These are phyloP conservation scores for Juncus effusus DNA, from an alignment of 176 grass and related monocot species.

Conservation along the genomic window DNA sequence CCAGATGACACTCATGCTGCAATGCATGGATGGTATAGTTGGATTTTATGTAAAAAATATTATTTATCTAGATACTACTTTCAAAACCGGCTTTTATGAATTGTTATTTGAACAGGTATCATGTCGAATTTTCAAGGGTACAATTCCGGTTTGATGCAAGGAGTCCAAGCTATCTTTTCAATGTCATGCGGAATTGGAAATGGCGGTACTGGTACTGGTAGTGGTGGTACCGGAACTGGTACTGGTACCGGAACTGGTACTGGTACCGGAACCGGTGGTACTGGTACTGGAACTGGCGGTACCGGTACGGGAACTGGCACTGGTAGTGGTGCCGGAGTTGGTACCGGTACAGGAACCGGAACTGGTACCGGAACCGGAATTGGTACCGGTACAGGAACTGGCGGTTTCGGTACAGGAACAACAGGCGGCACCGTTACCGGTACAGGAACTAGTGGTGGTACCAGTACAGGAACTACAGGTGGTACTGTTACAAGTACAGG, in stretches of 20 bases:
- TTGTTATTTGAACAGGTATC: constrained; percentile 7
- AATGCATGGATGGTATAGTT: constrained; percentile 42
- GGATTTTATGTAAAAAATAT: no score
- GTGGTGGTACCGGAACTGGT: neutral
- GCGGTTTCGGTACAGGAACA: neutral
- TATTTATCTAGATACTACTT: no score
- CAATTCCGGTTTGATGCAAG: constrained; percentile 74
- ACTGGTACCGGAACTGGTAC: neutral
- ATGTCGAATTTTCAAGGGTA: constrained; percentile 60
- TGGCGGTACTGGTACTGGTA: neutral
- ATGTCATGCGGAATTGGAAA: constrained; percentile 53
- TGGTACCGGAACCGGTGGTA: neutral
- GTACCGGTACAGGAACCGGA: neutral
- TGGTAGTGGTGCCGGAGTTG: neutral
- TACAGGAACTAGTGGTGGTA: neutral
- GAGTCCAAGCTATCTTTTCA: constrained; percentile 64
- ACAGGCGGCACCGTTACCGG: neutral
- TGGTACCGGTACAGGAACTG: neutral
- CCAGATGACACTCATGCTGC: constrained; percentile 59
- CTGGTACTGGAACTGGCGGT: neutral
- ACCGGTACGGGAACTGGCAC: constrained; percentile 1
- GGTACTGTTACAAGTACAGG: neutral
- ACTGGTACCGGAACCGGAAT: neutral
- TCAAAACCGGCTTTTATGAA: no score
- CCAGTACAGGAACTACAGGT: neutral